Evolutionary conservation across 352 stramenopile genomes (phyloP).

Genomic region (Pythium volutum): DNA sequence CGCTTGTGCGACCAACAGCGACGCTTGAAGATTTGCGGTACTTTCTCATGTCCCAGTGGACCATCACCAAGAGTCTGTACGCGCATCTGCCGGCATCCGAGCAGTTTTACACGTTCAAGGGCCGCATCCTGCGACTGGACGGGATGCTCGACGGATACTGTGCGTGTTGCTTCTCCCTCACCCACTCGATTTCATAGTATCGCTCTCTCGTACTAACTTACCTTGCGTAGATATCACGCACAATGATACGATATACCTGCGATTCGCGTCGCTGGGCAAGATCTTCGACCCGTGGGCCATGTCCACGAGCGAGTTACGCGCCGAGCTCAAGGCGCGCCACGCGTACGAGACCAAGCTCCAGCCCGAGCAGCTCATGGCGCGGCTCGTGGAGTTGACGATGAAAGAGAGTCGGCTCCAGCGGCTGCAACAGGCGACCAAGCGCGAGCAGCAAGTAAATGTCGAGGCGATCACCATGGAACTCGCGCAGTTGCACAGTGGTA

Average conservation of each 20-base stretch:
- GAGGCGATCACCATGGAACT: slow-evolving; percentile 59
- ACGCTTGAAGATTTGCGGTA: slow-evolving; percentile 46
- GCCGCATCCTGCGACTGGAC: slow-evolving; percentile 57
- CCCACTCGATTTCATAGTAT: neutral
- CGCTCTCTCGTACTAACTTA: neutral
- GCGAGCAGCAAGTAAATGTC: slow-evolving; percentile 46
- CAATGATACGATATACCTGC: slow-evolving; percentile 72
- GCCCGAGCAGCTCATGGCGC: slow-evolving; percentile 69
- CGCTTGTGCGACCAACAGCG: slow-evolving; percentile 37
- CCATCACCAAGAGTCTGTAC: slow-evolving; percentile 56
- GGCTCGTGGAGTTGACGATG: slow-evolving; percentile 52
- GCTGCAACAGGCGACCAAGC: slow-evolving; percentile 58
- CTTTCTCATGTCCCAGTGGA: slow-evolving; percentile 63
- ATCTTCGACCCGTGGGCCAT: slow-evolving; percentile 73
- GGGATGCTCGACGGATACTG: slow-evolving; percentile 61
- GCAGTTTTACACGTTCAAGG: slow-evolving; percentile 78
- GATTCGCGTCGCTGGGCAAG: slow-evolving; percentile 59
- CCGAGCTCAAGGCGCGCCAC: slow-evolving; percentile 49
- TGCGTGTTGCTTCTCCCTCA: slow-evolving; percentile 21
- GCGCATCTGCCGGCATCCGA: slow-evolving; percentile 36
- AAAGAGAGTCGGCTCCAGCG: slow-evolving; percentile 64
- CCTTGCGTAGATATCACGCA: slow-evolving; percentile 46
- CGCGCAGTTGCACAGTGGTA: slow-evolving; percentile 9
- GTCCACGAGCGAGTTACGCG: slow-evolving; percentile 68
- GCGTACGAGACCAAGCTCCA: slow-evolving; percentile 64